Evolutionary conservation across 305 asterid genomes (phyloP), one percentile per base, ranked within the genome.

Genomic region (Fraxinus sp.): DNA sequence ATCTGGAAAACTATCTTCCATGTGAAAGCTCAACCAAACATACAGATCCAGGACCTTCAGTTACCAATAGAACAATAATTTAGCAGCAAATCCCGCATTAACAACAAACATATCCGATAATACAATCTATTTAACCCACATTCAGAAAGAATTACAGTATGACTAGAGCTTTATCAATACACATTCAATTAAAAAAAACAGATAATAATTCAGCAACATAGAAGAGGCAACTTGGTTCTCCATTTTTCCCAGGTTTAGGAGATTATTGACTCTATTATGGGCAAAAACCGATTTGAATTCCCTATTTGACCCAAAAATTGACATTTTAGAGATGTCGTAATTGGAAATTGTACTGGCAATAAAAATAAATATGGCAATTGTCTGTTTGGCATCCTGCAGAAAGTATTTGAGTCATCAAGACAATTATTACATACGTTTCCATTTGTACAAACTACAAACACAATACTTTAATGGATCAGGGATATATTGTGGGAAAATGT

Each of bases 1-100:
- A 79, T 96, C 98, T 4, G 98, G 98, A 80, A 96, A 96, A 88
- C 97, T 85, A 30, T 96, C 98, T 39, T 94, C 94, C 84, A 96
- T 80, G 55, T 93, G 99, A 80, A 87, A 94, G 87, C 98, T 89
- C 89, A 94, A 88, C 99, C 99, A 96, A 76, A 94, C 95, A 64
- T 96, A 96, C 74, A 93, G 90, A 86, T 94, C 99, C 72, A 96
- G 90, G 85, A 96, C 99, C 98, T 95, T 84, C 84, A 83, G 52
- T 82, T 74, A 30, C 79, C 80, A 81, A 71, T 24, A 22, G 46
- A 71, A 76, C 11, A 78, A 81, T n/a, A 26, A 32, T 39, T 74
- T 81, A 24, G 83, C 13, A 33, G 36, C 78, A 46, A 33, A 72
- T 74, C 28, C 37, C 39, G 30, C 18, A 33, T 75, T 33, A 66